Percentiles rank a stretch among this genome's conserved stretches.
These are phyloP conservation scores for Peronospora belbahrii DNA, from an alignment of 352 stramenopile species.

Conservation along the genomic window DNA sequence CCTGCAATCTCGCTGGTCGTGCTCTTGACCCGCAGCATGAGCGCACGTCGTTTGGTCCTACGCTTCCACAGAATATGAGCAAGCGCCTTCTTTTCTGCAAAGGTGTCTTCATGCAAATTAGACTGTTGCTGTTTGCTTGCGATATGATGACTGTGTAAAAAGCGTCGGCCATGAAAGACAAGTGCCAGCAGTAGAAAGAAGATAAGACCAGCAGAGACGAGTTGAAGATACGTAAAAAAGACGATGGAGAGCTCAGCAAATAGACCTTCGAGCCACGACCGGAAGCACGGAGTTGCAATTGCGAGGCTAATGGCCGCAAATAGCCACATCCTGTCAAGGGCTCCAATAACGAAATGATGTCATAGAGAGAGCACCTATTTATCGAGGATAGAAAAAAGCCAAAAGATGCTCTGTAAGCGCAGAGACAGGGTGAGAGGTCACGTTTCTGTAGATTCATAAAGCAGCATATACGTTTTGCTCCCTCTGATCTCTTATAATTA, in stretches of 20 bases:
- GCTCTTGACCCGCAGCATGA: conserved; percentile 32
- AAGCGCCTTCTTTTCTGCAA: conserved; percentile 2
- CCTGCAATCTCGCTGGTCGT: conserved; percentile 35
- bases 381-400: conserved; percentile 9
- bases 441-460: too few relatives aligned
- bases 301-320: conserved; percentile 45
- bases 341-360: conserved; percentile 24
- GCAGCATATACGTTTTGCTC: too few relatives aligned
- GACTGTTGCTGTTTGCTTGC: not conserved
- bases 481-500: too few relatives aligned
- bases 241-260: conserved; percentile 59
- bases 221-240: conserved; percentile 48
- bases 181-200: conserved; percentile 31
- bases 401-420: conserved; percentile 1
- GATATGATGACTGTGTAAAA: conserved; percentile 17
- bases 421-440: not conserved
- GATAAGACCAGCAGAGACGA: conserved; percentile 21
- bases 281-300: conserved; percentile 46
- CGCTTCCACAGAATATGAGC: conserved; percentile 26
- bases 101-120: not conserved
- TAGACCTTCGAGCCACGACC: conserved; percentile 43
- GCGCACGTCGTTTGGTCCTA: conserved; percentile 8
- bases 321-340: conserved; percentile 36
- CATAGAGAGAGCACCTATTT: conserved; percentile 2
- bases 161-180: conserved; percentile 17